These are phyloP conservation scores for Pezicula rhizophila DNA, from an alignment of 2,329 filamentous ascomycete genomes.

Conservation along the genomic window DNA sequence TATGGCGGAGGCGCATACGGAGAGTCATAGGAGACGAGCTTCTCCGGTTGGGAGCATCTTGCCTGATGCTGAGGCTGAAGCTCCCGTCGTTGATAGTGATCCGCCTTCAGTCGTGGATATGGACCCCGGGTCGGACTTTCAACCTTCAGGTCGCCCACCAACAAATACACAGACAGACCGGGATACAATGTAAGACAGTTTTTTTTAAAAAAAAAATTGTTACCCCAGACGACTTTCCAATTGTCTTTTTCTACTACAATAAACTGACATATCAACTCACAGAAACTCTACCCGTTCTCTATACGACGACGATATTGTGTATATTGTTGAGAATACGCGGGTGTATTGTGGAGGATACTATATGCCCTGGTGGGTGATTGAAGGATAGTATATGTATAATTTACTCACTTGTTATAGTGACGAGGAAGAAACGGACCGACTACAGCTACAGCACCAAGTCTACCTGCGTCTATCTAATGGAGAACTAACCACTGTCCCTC, in stretches of 20 bases:
- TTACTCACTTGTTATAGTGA: constrained; percentile 12
- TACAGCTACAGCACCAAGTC: constrained; percentile 22
- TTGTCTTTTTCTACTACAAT: not conserved
- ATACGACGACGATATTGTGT: constrained; percentile 23
- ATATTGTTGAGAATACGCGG: constrained; percentile 42
- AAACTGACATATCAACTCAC: not conserved
- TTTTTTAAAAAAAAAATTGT: not conserved
- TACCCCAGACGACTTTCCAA: not conserved
- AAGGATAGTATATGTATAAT: no score
- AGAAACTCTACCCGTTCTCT: constrained; percentile 27
- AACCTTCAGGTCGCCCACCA: constrained; percentile 5
- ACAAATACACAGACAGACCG: constrained; percentile 8
- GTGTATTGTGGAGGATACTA: constrained; percentile 42
- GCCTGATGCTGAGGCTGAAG: not conserved
- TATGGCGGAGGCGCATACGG: not conserved
- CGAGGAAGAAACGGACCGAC: constrained; percentile 24
- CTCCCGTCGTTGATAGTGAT: not conserved
- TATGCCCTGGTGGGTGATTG: constrained; percentile 14
- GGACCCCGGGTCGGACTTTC: not conserved
- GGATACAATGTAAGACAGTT: constrained; percentile 16
- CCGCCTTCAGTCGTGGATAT: not conserved
- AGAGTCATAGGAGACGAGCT: not conserved
- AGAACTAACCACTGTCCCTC: constrained; percentile 22
- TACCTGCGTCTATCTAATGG: constrained; percentile 20
- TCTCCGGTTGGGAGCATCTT: not conserved